These are phyloP conservation scores for Pseudocercospora vitis DNA, from an alignment of 2,329 filamentous ascomycete species.

Conservation along the genomic window DNA sequence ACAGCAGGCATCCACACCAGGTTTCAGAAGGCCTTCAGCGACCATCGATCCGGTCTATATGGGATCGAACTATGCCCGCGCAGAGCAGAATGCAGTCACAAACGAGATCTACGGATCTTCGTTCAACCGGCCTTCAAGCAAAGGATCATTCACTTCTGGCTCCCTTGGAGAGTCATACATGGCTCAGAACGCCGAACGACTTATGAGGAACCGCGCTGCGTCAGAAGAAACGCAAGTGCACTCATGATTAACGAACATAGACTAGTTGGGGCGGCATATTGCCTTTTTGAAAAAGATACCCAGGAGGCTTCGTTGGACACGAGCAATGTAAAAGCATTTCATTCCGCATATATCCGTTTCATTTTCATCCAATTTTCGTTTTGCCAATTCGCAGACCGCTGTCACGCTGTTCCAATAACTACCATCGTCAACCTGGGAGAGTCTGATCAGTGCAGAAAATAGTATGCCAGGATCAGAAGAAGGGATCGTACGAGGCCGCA, in stretches of 20 bases:
- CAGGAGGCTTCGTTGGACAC: slow-evolving; percentile 7
- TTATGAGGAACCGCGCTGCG: slow-evolving; percentile 25
- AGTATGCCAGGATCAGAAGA: neutral
- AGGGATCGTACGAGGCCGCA: neutral
- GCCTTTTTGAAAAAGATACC: slow-evolving; percentile 8
- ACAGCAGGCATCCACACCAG: slow-evolving; percentile 37
- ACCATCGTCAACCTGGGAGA: too few relatives aligned
- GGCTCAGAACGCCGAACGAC: slow-evolving; percentile 37
- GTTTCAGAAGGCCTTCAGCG: slow-evolving; percentile 38
- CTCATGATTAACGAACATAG: slow-evolving; percentile 12
- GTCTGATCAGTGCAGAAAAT: neutral
- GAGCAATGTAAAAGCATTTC: slow-evolving; percentile 9
- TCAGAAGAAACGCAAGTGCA: slow-evolving; percentile 23
- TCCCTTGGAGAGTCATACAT: slow-evolving; percentile 40
- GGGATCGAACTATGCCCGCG: slow-evolving; percentile 28
- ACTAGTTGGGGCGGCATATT: slow-evolving; percentile 5
- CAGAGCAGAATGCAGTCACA: slow-evolving; percentile 28
- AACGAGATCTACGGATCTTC: slow-evolving; percentile 32
- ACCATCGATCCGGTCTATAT: slow-evolving; percentile 34
- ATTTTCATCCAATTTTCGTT: neutral
- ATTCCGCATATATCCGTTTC: neutral
- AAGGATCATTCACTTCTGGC: slow-evolving; percentile 33
- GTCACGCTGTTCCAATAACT: too few relatives aligned
- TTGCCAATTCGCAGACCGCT: too few relatives aligned
- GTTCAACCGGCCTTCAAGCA: slow-evolving; percentile 24